Conservation (phyloP, 2,329 filamentous ascomycete species). For the Hypoxylon sp. region DNA sequence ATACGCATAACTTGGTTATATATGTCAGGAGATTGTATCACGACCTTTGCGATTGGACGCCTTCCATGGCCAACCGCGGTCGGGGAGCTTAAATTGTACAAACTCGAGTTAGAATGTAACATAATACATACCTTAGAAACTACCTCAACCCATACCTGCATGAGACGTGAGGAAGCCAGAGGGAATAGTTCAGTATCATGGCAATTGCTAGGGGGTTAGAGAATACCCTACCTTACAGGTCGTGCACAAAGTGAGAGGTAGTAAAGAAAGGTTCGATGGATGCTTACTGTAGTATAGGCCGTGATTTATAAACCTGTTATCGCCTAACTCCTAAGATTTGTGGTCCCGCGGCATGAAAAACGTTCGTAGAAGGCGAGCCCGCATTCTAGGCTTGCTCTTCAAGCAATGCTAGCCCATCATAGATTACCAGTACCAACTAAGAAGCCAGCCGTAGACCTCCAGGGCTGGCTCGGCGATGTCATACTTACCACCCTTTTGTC, state of each 20-base stretch:
- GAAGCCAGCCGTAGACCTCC: too few species aligned
- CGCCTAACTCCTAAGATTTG: neutral
- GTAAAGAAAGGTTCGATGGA: neutral
- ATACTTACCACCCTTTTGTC: too few species aligned
- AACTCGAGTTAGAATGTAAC: neutral
- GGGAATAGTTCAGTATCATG: neutral
- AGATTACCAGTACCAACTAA: too few species aligned
- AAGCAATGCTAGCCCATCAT: too few species aligned
- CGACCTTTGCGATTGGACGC: neutral
- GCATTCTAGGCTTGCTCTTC: too few species aligned
- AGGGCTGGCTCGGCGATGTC: too few species aligned
- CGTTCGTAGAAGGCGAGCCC: too few species aligned
- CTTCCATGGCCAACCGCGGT: too few species aligned
- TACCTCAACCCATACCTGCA: neutral
- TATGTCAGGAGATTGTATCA: neutral
- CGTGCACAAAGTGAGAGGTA: neutral
- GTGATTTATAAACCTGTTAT: neutral
- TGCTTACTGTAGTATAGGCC: neutral
- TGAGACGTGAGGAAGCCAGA: neutral
- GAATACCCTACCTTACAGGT: neutral
- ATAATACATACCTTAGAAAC: neutral
- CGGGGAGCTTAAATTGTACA: neutral
- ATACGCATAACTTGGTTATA: neutral
- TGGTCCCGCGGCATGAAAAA: neutral
- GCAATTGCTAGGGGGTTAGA: neutral